phyloP scores from a whole-genome alignment of 371 early-diverging fungal genomes.

The Synchytrium microbalum region DNA sequence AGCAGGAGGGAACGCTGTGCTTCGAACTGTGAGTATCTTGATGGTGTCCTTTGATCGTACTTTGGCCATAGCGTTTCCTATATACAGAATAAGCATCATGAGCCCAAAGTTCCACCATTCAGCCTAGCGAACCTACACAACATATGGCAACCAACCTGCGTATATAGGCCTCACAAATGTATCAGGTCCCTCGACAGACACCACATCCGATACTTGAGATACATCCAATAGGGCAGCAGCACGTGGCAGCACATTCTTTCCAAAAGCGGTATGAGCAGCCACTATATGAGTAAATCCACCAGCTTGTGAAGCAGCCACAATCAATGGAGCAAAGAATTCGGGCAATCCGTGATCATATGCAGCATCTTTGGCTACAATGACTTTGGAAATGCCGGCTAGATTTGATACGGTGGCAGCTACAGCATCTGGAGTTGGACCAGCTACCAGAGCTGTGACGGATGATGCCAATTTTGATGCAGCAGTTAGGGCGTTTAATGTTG shows the following conservation, averaged over 20 bases:
- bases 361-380: conserved; percentile 72
- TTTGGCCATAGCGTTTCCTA: conserved; percentile 92
- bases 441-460: conserved; percentile 77
- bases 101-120: too few relatives aligned
- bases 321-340: conserved; percentile 72
- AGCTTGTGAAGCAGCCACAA: conserved; percentile 65
- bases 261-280: conserved; percentile 80
- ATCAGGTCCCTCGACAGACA: conserved; percentile 65
- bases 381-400: conserved; percentile 70
- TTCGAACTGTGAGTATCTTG: conserved; percentile 86
- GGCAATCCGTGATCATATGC: conserved; percentile 72
- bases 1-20: conserved; percentile 82
- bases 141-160: conserved; percentile 56
- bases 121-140: background rate
- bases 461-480: conserved; percentile 67
- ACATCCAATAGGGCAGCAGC: conserved; percentile 89
- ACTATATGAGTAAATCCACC: conserved; percentile 76
- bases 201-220: conserved; percentile 84
- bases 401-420: conserved; percentile 65
- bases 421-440: conserved; percentile 66
- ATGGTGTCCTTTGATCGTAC: conserved; percentile 81
- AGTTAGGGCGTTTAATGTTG: conserved; percentile 80
- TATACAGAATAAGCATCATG: background rate
- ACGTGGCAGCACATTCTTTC: conserved; percentile 90
- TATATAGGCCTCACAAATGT: conserved; percentile 96